phyloP scores from a whole-genome alignment of 2,329 filamentous ascomycete genomes.

The Fusarium sp. region DNA sequence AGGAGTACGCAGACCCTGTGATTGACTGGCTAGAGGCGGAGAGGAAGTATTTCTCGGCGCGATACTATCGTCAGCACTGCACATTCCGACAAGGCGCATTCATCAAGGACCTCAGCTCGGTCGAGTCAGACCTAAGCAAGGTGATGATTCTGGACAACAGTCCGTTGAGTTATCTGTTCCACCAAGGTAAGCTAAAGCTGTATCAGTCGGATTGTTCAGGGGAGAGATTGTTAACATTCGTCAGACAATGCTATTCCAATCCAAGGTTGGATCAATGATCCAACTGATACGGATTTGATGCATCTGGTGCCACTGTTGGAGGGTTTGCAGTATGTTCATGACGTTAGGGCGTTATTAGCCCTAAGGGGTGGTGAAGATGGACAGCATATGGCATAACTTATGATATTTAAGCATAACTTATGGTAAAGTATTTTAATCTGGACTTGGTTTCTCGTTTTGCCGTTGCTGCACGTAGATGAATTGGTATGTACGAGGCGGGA shows the following conservation, averaged over 20 bases:
- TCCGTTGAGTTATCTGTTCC: constrained; percentile 97
- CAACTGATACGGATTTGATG: constrained; percentile 94
- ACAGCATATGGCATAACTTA: constrained; percentile 63
- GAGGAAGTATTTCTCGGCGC: constrained; percentile 92
- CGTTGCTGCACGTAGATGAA: constrained; percentile 24
- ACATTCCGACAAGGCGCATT: constrained; percentile 95
- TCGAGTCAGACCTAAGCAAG: constrained; percentile 96
- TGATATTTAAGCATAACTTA: too few relatives aligned
- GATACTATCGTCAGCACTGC: constrained; percentile 98
- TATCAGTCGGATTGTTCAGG: not conserved
- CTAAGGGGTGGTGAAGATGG: constrained; percentile 87
- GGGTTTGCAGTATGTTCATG: constrained; percentile 94
- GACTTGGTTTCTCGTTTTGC: constrained; percentile 21
- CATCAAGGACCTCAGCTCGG: constrained; percentile 96
- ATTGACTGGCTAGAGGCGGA: constrained; percentile 99
- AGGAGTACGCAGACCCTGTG: constrained; percentile 98
- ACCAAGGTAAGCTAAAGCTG: constrained; percentile 76
- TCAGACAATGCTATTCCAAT: constrained; percentile 98
- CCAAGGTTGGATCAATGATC: constrained; percentile 99
- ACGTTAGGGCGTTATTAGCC: constrained; percentile 90
- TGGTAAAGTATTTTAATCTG: constrained; percentile 27
- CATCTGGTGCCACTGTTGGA: constrained; percentile 93
- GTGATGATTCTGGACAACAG: constrained; percentile 99
- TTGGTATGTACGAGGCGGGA: constrained; percentile 25
- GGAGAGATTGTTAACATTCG: constrained; percentile 15